phyloP scores from a whole-genome alignment of 495 filamentous ascomycete genomes.

The Daldinia grandis region DNA sequence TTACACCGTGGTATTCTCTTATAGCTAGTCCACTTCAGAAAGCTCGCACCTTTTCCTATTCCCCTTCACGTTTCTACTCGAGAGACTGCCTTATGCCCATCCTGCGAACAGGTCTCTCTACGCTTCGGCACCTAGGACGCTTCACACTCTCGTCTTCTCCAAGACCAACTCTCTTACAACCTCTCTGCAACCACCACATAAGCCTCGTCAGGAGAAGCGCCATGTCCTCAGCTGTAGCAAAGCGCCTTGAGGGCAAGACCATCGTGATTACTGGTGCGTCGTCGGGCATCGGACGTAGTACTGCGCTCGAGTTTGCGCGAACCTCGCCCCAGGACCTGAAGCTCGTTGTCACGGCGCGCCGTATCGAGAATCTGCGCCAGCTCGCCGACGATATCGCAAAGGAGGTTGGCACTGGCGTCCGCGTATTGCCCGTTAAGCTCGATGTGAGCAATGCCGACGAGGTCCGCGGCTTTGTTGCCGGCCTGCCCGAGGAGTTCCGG shows the following conservation, averaged over 20 bases:
- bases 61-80: not conserved
- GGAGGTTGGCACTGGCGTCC: conserved; percentile 81
- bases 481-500: conserved; percentile 81
- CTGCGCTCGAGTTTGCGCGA: conserved; percentile 90
- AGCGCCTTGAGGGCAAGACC: conserved; percentile 93
- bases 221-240: conserved; percentile 80
- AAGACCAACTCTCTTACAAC: not conserved
- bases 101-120: conserved; percentile 26
- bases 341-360: conserved; percentile 85
- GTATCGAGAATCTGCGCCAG: conserved; percentile 78
- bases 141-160: conserved; percentile 8
- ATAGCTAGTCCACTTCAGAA: not conserved
- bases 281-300: conserved; percentile 88
- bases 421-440: conserved; percentile 81
- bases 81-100: conserved; percentile 28
- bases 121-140: conserved; percentile 20
- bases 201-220: conserved; percentile 29
- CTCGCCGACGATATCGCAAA: conserved; percentile 79
- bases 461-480: conserved; percentile 75
- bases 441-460: conserved; percentile 86
- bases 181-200: not conserved
- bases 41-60: not conserved
- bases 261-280: conserved; percentile 92
- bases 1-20: not conserved
- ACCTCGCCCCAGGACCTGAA: conserved; percentile 80